Base-by-base conservation (phyloP, 495 filamentous ascomycete species). In the Aspergillus taichungensis region DNA sequence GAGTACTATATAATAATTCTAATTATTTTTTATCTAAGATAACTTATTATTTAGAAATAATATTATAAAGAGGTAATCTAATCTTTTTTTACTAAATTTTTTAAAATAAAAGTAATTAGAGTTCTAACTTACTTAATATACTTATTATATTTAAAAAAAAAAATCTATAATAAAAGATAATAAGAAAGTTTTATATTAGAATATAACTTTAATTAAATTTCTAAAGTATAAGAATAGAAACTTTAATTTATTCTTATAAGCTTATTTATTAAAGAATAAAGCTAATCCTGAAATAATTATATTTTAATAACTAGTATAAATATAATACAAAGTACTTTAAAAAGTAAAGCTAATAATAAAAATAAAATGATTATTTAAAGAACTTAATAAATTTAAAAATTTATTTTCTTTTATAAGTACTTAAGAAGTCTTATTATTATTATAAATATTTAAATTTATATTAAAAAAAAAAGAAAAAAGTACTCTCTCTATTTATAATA, bases 1-100 rank as follows among this genome's bases (percentile, higher is more conserved):
- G 6, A 36, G 10, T 12, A 34, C 9, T 36, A 35, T 24, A n/a
- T 44, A 44, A 33, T 44, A 44, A 32, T 44, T 35, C 36, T 24
- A 34, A 33, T 34, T 44, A 44, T 13, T 32, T 32, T 13, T 44
- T 44, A 34, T 44, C 36, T 44, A 44, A 34, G 6, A 14, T 34
- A 33, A 32, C 33, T 28, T 42, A 33, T 44, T 24, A n/a, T n/a
- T n/a, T n/a, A n/a, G n/a, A n/a, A n/a, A n/a, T n/a, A n/a, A n/a
- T n/a, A n/a, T n/a, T n/a, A n/a, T n/a, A n/a, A n/a, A n/a, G n/a
- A n/a, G n/a, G n/a, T n/a, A n/a, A n/a, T n/a, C n/a, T n/a, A n/a
- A n/a, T n/a, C n/a, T n/a, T n/a, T n/a, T n/a, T n/a, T n/a, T n/a
- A n/a, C n/a, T n/a, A n/a, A n/a, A n/a, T n/a, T n/a, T n/a, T n/a